Percentiles rank a stretch among this genome's conserved stretches.
These are phyloP conservation scores for Pseudocercospora vitis DNA, from an alignment of 2,329 filamentous ascomycete species.

Conservation along the genomic window DNA sequence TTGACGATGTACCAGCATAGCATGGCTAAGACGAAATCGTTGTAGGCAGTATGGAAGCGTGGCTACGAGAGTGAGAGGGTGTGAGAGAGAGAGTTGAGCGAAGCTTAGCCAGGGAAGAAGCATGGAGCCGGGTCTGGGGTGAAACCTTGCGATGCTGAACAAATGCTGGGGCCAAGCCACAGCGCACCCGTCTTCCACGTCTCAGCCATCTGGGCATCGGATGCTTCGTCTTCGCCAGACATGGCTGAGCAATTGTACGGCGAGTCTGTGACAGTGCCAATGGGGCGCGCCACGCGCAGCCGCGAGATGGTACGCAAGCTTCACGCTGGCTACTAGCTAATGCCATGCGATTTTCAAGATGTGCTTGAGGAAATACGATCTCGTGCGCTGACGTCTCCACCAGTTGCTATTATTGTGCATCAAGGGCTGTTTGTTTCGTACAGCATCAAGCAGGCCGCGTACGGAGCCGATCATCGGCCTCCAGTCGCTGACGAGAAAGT, in stretches of 20 bases:
- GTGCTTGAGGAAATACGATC: not conserved
- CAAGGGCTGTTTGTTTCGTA: too few relatives aligned
- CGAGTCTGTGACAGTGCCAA: conserved; percentile 2
- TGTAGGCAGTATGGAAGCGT: not conserved
- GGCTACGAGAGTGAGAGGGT: not conserved
- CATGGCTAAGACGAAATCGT: not conserved
- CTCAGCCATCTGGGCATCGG: not conserved
- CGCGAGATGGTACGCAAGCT: not conserved
- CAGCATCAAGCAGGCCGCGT: too few relatives aligned
- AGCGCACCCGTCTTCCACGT: not conserved
- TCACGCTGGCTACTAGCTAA: not conserved
- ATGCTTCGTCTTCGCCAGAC: not conserved
- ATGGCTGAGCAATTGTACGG: conserved; percentile 1
- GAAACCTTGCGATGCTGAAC: conserved; percentile 2
- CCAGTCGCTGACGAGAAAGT: too few relatives aligned
- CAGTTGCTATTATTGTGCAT: not conserved
- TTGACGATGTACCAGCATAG: not conserved
- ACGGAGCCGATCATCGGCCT: too few relatives aligned
- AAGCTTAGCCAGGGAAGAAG: not conserved
- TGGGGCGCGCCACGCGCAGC: not conserved
- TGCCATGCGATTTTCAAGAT: not conserved
- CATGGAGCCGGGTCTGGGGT: not conserved
- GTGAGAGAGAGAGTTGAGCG: not conserved
- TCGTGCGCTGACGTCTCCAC: not conserved
- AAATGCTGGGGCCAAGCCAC: conserved; percentile 5